Conservation (phyloP, 495 filamentous ascomycete species). For the Aspergillus cavernicola region DNA sequence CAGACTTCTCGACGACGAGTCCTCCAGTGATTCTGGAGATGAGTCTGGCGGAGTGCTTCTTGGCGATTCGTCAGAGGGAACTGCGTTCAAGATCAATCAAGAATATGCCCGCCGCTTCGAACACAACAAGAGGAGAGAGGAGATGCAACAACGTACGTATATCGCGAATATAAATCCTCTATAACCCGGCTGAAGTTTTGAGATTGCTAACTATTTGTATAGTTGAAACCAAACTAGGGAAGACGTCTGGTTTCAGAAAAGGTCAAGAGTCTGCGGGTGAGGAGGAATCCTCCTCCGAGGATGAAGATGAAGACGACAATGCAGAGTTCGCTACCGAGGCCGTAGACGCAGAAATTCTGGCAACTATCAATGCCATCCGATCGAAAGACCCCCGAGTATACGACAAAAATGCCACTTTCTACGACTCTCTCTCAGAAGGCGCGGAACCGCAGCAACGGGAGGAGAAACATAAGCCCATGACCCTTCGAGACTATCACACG, state of each 20-base stretch:
- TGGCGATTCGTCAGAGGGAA: constrained; percentile 26
- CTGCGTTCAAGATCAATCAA: constrained; percentile 82
- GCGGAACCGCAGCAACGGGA: constrained; percentile 23
- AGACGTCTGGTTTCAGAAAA: constrained; percentile 33
- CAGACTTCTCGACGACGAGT: constrained; percentile 46
- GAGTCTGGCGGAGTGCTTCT: constrained; percentile 47
- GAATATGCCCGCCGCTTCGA: constrained; percentile 89
- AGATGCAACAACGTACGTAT: constrained; percentile 70
- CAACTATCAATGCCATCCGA: constrained; percentile 79
- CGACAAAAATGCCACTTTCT: constrained; percentile 75
- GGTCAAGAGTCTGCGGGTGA: constrained; percentile 16
- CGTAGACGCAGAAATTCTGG: constrained; percentile 81
- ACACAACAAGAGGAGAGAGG: constrained; percentile 93
- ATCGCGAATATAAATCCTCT: background rate
- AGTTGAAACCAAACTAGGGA: constrained; percentile 88
- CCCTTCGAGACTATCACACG: constrained; percentile 84
- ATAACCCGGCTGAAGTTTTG: background rate
- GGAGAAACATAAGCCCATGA: constrained; percentile 80
- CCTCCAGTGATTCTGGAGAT: constrained; percentile 54
- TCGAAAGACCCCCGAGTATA: constrained; percentile 88
- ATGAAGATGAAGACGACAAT: constrained; percentile 80
- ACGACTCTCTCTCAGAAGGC: constrained; percentile 56
- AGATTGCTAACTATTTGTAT: constrained; percentile 12
- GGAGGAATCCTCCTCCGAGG: constrained; percentile 45
- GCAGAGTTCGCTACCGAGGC: constrained; percentile 75